Base-by-base conservation (phyloP, 2,329 filamentous ascomycete species). In the Fusarium sp. region DNA sequence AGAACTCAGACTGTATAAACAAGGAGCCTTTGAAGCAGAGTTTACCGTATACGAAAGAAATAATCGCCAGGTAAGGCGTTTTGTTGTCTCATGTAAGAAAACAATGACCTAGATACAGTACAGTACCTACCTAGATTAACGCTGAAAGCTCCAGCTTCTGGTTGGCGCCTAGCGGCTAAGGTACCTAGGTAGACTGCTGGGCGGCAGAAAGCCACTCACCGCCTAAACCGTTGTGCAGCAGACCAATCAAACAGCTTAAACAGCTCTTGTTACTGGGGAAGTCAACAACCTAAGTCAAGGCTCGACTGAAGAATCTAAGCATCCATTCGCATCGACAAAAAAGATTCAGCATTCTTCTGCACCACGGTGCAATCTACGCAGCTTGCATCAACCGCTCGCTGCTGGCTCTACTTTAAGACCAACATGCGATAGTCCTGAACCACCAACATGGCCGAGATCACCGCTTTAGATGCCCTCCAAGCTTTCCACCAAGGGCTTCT, bases 401-500 rank as follows among this genome's bases (percentile, higher is more conserved):
- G 47, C 59, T 55, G 51, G 51, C 38, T 63, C 44, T 48, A 45
- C 39, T 61, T 40, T 49, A 44, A 54, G 38, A 61, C 60, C 75
- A 77, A 68, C 69, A 82, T 83, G 81, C 79, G 75, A 82, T 83
- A 83, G 77, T 69, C 64, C 68, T 64, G 67, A 66, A 74, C 64
- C 61, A 73, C 70, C 76, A 80, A 72, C 67, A 94, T 95, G 92
- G 87, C 89, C 75, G 88, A 90, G 73, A 81, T 87, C 74, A 88
- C 88, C 75, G 87, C 85, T 73, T 83, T 96, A 73, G 89, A 89
- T 73, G 86, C 88, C 77, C 87, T 98, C 72, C 88, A 93, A 80
- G 88, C 87, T 76, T 87, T 99, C 70, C 91, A 96, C 77, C 87
- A 91, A 75, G 93, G 97, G 79, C 87, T 99, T 61, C 81, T 90